A percentile compares a stretch with the other conserved stretches of the same genome.
Conservation (phyloP, 2,329 filamentous ascomycete species). For the Fusarium piperis region DNA sequence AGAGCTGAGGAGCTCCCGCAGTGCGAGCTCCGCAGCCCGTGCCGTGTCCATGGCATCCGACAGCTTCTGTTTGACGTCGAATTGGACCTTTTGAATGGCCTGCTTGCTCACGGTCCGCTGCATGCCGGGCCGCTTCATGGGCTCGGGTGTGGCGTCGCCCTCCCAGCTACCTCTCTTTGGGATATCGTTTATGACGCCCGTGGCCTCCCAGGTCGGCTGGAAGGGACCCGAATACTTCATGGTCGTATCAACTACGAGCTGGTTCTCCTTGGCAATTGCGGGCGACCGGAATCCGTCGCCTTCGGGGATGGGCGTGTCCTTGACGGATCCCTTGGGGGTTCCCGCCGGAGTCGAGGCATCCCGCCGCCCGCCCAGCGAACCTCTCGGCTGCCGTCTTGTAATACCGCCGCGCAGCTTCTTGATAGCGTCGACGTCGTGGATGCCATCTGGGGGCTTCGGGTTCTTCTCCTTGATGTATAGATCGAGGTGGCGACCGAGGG, state of each 20-base stretch:
- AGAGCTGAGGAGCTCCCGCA: slow-evolving; percentile 84
- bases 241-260: slow-evolving; percentile 56
- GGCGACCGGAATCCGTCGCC: slow-evolving; percentile 50
- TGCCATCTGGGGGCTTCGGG: slow-evolving; percentile 83
- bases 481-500: slow-evolving; percentile 91
- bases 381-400: slow-evolving; percentile 83
- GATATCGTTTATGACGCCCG: slow-evolving; percentile 81
- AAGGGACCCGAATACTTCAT: slow-evolving; percentile 62
- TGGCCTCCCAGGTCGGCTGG: slow-evolving; percentile 77
- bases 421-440: slow-evolving; percentile 92
- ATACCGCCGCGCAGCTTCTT: slow-evolving; percentile 83
- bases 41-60: slow-evolving; percentile 81
- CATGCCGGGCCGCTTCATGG: slow-evolving; percentile 48
- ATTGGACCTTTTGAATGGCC: slow-evolving; percentile 66
- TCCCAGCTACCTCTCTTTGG: slow-evolving; percentile 54
- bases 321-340: slow-evolving; percentile 57
- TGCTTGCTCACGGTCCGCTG: slow-evolving; percentile 61
- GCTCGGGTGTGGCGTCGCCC: slow-evolving; percentile 48
- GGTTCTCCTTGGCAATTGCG: slow-evolving; percentile 53
- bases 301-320: slow-evolving; percentile 53
- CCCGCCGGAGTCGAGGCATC: slow-evolving; percentile 69
- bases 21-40: slow-evolving; percentile 82
- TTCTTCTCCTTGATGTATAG: slow-evolving; percentile 95
- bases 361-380: slow-evolving; percentile 64
- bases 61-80: slow-evolving; percentile 71